These are phyloP conservation scores for Obelidium mucronatum DNA, from an alignment of 192 early-diverging fungal genomes.

Conservation along the genomic window DNA sequence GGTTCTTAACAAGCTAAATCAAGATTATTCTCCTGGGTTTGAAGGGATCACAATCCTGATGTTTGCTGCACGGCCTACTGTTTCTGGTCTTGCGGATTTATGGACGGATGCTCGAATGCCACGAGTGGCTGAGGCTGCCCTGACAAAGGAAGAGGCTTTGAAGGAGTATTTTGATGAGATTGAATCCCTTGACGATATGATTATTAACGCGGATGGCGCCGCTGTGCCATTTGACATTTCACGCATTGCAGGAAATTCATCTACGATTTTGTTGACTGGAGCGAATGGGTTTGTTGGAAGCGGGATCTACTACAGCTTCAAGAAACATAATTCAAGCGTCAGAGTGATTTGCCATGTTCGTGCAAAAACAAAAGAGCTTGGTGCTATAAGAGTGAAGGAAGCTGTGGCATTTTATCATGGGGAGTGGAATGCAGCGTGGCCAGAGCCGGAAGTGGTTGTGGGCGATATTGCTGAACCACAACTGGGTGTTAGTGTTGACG, in stretches of 20 bases:
- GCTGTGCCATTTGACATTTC: slow-evolving; percentile 37
- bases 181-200: slow-evolving; percentile 62
- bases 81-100: too few species aligned
- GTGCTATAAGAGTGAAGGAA: slow-evolving; percentile 73
- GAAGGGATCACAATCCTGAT: too few species aligned
- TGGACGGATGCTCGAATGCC: too few species aligned
- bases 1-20: too few species aligned
- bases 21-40: too few species aligned
- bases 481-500: slow-evolving; percentile 74
- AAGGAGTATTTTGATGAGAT: slow-evolving; percentile 83
- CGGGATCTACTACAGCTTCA: slow-evolving; percentile 81
- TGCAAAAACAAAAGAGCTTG: slow-evolving; percentile 66
- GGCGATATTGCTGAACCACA: slow-evolving; percentile 81
- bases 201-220: slow-evolving; percentile 21
- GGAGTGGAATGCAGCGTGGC: slow-evolving; percentile 84
- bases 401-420: slow-evolving; percentile 73
- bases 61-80: too few species aligned
- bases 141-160: too few species aligned
- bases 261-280: slow-evolving; percentile 92
- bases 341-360: slow-evolving; percentile 86
- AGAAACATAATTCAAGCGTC: slow-evolving; percentile 64
- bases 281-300: slow-evolving; percentile 91
- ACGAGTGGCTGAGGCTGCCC: too few species aligned
- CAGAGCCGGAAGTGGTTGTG: slow-evolving; percentile 72
- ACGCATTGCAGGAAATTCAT: not conserved